Evolutionary conservation across 257 asterid genomes (phyloP).

Genomic region (Leonotis leonurus): DNA sequence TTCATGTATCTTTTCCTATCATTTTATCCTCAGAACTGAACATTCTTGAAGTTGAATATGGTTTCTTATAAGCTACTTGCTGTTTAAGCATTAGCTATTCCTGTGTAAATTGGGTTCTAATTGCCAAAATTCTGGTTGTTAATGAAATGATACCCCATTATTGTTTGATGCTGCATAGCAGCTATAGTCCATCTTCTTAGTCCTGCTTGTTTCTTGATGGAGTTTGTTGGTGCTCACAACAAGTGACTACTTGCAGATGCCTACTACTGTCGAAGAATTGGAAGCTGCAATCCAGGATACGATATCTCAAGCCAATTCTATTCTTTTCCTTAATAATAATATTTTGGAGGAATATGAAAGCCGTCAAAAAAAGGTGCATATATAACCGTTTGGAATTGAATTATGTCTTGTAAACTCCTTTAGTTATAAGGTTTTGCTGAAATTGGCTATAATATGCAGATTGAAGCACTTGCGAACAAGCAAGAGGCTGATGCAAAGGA

Average conservation of each 20-base stretch:
- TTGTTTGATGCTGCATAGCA: neutral
- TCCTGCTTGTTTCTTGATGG: conserved; percentile 17
- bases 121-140: neutral
- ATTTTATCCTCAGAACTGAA: too few species aligned
- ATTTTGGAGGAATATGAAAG: conserved; percentile 82
- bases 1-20: too few species aligned
- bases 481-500: conserved; percentile 62
- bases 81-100: neutral
- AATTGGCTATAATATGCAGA: conserved; percentile 48
- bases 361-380: conserved; percentile 60
- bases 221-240: conserved; percentile 12
- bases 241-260: conserved; percentile 59
- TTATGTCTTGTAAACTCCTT: conserved; percentile 5
- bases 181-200: conserved; percentile 1
- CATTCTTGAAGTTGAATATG: neutral
- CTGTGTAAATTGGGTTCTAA: neutral
- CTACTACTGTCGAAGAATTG: conserved; percentile 81
- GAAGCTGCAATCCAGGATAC: conserved; percentile 77
- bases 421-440: neutral
- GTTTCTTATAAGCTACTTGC: neutral
- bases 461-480: conserved; percentile 48
- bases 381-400: neutral
- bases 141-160: neutral
- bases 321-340: conserved; percentile 76
- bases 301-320: conserved; percentile 70